Conservation (phyloP, 164 flowering plant genomes). For the Macadamia integrifolia region DNA sequence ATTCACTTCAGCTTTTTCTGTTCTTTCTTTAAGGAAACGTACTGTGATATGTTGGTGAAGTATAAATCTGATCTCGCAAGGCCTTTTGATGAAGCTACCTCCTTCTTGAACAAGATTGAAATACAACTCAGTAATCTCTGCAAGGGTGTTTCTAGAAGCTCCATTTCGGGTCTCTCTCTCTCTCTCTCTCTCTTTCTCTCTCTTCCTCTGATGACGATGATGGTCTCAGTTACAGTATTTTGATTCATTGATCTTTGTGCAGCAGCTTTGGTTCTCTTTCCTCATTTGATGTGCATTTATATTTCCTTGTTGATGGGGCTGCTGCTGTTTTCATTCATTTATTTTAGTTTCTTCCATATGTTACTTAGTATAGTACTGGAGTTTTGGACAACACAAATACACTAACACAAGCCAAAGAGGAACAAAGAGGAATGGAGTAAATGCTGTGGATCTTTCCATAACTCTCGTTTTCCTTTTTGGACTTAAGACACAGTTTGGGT, state of each 20-base stretch:
- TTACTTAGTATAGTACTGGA: neutral
- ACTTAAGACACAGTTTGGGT: neutral
- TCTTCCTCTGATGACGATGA: neutral
- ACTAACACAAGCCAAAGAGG: no score
- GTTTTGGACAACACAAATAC: neutral
- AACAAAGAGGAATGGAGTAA: no score
- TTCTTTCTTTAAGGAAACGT: slow-evolving; percentile 33
- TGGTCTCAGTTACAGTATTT: neutral
- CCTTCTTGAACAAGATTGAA: slow-evolving; percentile 52
- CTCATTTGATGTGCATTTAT: neutral
- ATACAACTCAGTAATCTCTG: slow-evolving; percentile 52
- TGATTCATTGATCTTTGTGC: neutral
- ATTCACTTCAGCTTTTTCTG: neutral
- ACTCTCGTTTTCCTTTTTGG: neutral
- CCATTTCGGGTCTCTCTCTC: neutral
- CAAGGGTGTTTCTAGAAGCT: slow-evolving; percentile 8
- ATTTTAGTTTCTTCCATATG: neutral
- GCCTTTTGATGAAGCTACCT: slow-evolving; percentile 55
- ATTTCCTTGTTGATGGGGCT: neutral
- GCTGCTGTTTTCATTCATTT: neutral
- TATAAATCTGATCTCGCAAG: slow-evolving; percentile 53
- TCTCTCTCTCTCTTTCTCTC: neutral
- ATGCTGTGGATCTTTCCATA: neutral
- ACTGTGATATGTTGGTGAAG: slow-evolving; percentile 52
- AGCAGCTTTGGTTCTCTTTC: neutral